These are phyloP conservation scores for Phyllosticta paracitricarpa DNA, from an alignment of 2,329 filamentous ascomycete genomes.

Conservation along the genomic window DNA sequence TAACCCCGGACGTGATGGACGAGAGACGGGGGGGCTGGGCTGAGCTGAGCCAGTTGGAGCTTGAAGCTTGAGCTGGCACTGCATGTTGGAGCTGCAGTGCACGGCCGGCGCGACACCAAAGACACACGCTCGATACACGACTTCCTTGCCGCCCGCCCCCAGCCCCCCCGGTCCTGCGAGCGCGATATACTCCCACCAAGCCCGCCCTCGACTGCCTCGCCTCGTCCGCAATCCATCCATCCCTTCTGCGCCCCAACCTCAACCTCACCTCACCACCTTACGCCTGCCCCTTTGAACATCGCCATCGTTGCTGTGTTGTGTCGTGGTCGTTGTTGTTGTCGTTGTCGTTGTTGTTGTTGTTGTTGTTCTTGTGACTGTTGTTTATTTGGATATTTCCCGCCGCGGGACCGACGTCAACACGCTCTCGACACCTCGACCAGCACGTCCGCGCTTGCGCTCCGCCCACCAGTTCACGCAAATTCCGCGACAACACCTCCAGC, in stretches of 20 bases:
- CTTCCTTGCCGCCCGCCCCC: constrained; percentile 2
- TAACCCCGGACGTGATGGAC: not conserved
- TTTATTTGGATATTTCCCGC: constrained; percentile 1
- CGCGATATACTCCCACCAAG: constrained; percentile 3
- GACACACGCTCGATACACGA: constrained; percentile 5
- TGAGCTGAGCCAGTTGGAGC: not conserved
- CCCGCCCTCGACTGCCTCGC: constrained; percentile 1
- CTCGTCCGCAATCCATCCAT: not conserved
- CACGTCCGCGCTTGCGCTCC: constrained; percentile 1
- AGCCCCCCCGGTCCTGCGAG: not conserved
- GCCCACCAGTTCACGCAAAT: constrained; percentile 4
- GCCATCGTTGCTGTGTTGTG: not conserved
- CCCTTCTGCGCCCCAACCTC: constrained; percentile 1
- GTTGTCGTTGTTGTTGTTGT: not conserved
- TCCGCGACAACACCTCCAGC: not conserved
- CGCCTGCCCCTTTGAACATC: not conserved
- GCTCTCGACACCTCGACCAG: not conserved
- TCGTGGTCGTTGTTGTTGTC: not conserved
- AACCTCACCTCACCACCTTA: not conserved
- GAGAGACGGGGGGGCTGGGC: not conserved
- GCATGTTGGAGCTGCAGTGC: not conserved
- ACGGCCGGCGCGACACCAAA: constrained; percentile 7
- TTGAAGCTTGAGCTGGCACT: not conserved
- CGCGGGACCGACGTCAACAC: constrained; percentile 5
- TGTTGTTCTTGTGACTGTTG: not conserved